Conservation (phyloP, 805 yeast species). For the Candida chilensis region DNA sequence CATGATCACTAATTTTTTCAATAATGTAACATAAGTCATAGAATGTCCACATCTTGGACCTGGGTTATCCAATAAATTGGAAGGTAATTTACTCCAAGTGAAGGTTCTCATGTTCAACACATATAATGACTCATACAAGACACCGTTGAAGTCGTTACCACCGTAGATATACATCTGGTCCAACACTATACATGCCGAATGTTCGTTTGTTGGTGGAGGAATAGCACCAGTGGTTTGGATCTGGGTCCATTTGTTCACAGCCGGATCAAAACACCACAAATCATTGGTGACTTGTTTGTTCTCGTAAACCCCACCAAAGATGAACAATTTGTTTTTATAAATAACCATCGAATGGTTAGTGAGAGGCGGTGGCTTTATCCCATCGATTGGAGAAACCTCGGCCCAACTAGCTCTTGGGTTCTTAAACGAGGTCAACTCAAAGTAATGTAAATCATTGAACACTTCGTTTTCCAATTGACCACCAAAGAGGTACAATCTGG, state of each 20-base stretch:
- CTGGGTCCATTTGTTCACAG: conserved; percentile 58
- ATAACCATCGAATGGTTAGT: conserved; percentile 88
- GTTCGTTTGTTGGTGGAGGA: conserved; percentile 89
- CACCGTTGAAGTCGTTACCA: conserved; percentile 74
- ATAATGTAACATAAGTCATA: conserved; percentile 57
- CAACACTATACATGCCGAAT: conserved; percentile 71
- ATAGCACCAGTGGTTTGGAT: conserved; percentile 59
- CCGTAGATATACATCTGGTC: conserved; percentile 82
- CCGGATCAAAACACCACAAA: conserved; percentile 74
- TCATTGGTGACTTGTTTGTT: conserved; percentile 66
- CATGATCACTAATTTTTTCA: conserved; percentile 69
- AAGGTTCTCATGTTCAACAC: conserved; percentile 68
- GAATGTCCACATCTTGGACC: conserved; percentile 91
- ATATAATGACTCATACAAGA: conserved; percentile 53
- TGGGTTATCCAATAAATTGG: conserved; percentile 43
- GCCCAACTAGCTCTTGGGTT: conserved; percentile 84
- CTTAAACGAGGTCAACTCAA: conserved; percentile 81
- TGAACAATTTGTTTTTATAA: conserved; percentile 66
- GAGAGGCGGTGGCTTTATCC: conserved; percentile 64
- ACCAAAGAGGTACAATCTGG: conserved; percentile 76
- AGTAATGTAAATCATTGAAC: conserved; percentile 77
- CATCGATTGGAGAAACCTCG: conserved; percentile 43
- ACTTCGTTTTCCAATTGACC: conserved; percentile 85
- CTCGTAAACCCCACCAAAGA: conserved; percentile 81
- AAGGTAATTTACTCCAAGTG: conserved; percentile 64